Percentiles rank a stretch among this genome's conserved stretches.
phyloP scores from a whole-genome alignment of 2,329 filamentous ascomycete species.

The Pyrenophora seminiperda region DNA sequence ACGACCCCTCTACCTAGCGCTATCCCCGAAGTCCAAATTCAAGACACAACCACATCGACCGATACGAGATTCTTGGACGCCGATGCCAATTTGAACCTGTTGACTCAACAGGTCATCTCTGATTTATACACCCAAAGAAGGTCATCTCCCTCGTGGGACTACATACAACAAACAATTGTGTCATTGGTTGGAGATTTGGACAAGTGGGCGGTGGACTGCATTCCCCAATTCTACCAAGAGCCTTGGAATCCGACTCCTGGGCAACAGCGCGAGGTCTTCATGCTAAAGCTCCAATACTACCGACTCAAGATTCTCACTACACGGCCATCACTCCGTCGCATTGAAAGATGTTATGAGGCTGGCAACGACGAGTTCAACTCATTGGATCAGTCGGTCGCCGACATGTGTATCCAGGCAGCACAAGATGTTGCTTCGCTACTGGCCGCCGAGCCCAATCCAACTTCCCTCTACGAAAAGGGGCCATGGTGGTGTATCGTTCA shows the following conservation, averaged over 20 bases:
- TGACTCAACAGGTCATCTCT: conserved; percentile 17
- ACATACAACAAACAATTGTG: conserved; percentile 34
- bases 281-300: conserved; percentile 35
- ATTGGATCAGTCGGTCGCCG: conserved; percentile 37
- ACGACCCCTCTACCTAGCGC: conserved; percentile 30
- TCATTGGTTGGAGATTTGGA: conserved; percentile 34
- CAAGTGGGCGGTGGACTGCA: conserved; percentile 29
- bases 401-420: conserved; percentile 41
- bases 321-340: conserved; percentile 44
- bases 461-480: conserved; percentile 17
- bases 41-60: background rate
- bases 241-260: background rate
- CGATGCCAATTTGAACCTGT: conserved; percentile 1
- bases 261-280: conserved; percentile 19
- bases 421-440: conserved; percentile 35
- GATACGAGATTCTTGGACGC: conserved; percentile 9
- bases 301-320: conserved; percentile 41
- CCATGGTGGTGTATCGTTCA: conserved; percentile 49
- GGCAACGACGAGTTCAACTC: conserved; percentile 31
- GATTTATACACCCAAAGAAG: conserved; percentile 39
- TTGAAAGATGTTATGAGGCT: conserved; percentile 34
- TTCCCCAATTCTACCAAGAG: conserved; percentile 1
- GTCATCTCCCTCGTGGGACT: conserved; percentile 36
- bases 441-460: conserved; percentile 25
- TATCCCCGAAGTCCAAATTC: background rate